These are phyloP conservation scores for Lachnellula subtilissima DNA, from an alignment of 2,329 filamentous ascomycete species.

Conservation along the genomic window DNA sequence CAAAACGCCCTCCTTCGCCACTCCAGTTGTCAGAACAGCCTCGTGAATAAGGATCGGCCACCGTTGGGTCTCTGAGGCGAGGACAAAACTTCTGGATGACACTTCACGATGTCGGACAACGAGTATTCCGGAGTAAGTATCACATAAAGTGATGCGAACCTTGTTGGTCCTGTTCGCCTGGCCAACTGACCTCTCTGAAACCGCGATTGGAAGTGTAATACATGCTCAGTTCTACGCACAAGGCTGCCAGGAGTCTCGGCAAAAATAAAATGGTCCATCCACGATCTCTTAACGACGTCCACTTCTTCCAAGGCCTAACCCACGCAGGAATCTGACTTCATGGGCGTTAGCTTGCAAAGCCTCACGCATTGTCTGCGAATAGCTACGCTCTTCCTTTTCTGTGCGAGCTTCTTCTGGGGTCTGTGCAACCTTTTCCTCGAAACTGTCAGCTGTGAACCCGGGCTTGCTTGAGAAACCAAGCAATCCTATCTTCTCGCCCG, in stretches of 20 bases:
- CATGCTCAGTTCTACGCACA: background rate
- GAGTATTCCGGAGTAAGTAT: background rate
- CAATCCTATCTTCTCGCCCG: conserved; percentile 75
- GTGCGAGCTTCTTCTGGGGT: conserved; percentile 43
- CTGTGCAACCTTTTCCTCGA: conserved; percentile 37
- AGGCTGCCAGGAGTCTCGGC: background rate
- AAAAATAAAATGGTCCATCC: background rate
- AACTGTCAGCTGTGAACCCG: conserved; percentile 46
- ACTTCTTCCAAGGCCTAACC: conserved; percentile 49
- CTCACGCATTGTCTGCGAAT: conserved; percentile 66
- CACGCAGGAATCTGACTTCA: conserved; percentile 69
- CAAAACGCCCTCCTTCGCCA: background rate
- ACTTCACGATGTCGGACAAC: background rate
- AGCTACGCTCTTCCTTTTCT: conserved; percentile 53
- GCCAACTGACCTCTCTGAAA: background rate
- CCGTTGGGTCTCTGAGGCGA: background rate
- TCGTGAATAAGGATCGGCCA: background rate
- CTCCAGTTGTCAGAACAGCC: conserved; percentile 2
- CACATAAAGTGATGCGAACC: background rate
- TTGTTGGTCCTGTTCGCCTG: background rate
- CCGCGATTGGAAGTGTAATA: background rate
- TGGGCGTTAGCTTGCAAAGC: conserved; percentile 74
- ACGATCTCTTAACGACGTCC: background rate
- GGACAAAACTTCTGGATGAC: background rate
- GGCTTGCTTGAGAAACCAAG: conserved; percentile 55